Evolutionary conservation across 768 basidiomycete genomes (phyloP).

Genomic region (Amanita fuliginea): DNA sequence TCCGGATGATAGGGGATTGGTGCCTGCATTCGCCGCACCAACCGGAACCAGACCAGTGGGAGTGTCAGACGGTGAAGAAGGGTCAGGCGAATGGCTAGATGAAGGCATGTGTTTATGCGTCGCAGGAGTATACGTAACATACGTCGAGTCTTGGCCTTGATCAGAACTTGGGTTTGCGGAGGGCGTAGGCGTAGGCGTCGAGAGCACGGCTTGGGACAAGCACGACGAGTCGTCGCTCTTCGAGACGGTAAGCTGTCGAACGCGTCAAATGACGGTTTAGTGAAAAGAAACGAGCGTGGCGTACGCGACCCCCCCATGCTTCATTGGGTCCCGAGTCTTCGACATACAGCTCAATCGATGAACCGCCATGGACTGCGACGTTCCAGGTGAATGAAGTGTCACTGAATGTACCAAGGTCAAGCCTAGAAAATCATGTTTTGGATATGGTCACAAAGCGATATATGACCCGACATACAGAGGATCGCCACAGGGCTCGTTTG

Average conservation of each 20-base stretch:
- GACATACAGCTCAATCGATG: conserved; percentile 38
- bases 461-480: conserved; percentile 35
- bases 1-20: conserved; percentile 22
- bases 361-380: conserved; percentile 34
- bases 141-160: conserved; percentile 6
- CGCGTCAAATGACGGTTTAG: not conserved
- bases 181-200: conserved; percentile 9
- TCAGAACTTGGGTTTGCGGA: not conserved
- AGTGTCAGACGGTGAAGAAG: not conserved
- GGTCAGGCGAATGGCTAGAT: not conserved
- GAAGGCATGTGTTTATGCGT: conserved; percentile 8
- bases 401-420: conserved; percentile 48
- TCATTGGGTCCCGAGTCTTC: conserved; percentile 43
- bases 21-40: conserved; percentile 36
- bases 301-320: conserved; percentile 55
- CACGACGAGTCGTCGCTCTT: conserved; percentile 28
- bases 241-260: conserved; percentile 26
- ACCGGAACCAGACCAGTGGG: conserved; percentile 17
- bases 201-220: conserved; percentile 10
- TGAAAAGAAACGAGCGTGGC: conserved; percentile 14
- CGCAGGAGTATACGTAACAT: not conserved
- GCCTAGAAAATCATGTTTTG: conserved; percentile 24
- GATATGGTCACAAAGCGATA: not conserved
- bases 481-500: conserved; percentile 45
- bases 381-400: conserved; percentile 33